phyloP scores from a whole-genome alignment of 2,329 filamentous ascomycete genomes.

The Ascochyta fabae region DNA sequence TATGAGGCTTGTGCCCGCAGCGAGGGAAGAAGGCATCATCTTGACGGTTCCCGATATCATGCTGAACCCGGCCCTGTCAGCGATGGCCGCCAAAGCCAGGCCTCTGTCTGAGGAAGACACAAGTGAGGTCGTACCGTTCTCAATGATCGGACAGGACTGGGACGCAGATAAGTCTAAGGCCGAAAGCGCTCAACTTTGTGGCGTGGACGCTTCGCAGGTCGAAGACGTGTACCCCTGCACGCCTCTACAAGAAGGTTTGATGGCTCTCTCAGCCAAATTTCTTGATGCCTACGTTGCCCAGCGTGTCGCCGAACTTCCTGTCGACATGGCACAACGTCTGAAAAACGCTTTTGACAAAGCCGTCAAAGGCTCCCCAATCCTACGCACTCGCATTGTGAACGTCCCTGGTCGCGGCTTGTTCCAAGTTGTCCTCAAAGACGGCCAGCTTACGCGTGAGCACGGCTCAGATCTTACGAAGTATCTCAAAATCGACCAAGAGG shows the following conservation, averaged over 20 bases:
- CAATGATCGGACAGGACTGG: conserved; percentile 38
- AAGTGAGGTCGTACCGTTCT: conserved; percentile 40
- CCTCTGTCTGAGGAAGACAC: conserved; percentile 25
- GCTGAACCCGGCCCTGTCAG: conserved; percentile 52
- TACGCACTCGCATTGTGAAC: conserved; percentile 51
- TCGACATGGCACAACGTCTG: conserved; percentile 42
- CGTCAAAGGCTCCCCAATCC: conserved; percentile 39
- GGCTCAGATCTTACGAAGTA: conserved; percentile 40
- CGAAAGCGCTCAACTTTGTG: conserved; percentile 49
- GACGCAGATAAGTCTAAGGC: conserved; percentile 39
- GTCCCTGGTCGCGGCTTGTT: conserved; percentile 45
- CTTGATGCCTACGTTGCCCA: conserved; percentile 49
- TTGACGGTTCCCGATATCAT: conserved; percentile 65
- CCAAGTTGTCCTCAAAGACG: conserved; percentile 48
- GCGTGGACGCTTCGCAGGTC: conserved; percentile 29
- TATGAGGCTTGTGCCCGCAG: conserved; percentile 64
- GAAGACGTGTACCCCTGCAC: conserved; percentile 54
- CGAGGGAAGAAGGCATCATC: conserved; percentile 56
- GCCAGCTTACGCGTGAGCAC: conserved; percentile 38
- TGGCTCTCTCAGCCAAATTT: conserved; percentile 49
- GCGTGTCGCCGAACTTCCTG: conserved; percentile 40
- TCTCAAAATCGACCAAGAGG: conserved; percentile 42
- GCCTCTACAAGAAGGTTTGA: conserved; percentile 51
- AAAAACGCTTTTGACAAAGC: conserved; percentile 48
- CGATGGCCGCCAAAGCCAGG: conserved; percentile 53